Conservation (phyloP, 225 moss, liverwort and hornwort genomes). For the Neckera pumila region DNA sequence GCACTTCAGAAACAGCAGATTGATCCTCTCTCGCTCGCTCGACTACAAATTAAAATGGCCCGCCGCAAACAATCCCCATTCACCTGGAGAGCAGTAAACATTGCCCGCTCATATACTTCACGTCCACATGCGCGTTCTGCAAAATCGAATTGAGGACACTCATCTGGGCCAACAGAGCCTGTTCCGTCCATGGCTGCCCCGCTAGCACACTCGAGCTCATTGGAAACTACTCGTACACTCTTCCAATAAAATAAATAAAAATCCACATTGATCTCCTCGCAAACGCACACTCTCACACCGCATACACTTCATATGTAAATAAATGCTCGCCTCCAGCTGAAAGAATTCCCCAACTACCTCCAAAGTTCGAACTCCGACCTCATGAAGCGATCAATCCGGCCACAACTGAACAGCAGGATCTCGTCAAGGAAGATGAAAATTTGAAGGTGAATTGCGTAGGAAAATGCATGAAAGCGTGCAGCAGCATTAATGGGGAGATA, state of each 20-base stretch:
- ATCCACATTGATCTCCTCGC: neutral
- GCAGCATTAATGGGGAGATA: neutral
- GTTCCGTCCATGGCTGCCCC: constrained; percentile 23
- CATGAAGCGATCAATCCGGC: neutral
- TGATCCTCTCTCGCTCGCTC: neutral
- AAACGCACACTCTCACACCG: neutral
- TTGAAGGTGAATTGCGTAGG: neutral
- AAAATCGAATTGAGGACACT: neutral
- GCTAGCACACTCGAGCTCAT: neutral
- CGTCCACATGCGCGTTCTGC: constrained; percentile 4
- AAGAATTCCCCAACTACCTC: neutral
- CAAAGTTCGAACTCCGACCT: neutral
- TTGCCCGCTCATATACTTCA: constrained; percentile 22
- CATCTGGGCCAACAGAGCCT: constrained; percentile 16
- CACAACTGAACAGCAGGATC: neutral
- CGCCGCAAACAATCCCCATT: neutral
- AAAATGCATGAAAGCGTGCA: neutral
- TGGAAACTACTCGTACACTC: neutral
- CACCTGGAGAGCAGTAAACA: constrained; percentile 38
- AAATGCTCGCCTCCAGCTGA: neutral
- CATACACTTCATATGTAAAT: neutral
- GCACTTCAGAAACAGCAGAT: neutral
- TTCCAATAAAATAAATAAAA: neutral
- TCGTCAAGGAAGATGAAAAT: too few relatives aligned
- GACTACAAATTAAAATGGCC: neutral